These are phyloP conservation scores for Aspergillus fumigatus DNA, from an alignment of 2,329 filamentous ascomycete species.

Conservation along the genomic window DNA sequence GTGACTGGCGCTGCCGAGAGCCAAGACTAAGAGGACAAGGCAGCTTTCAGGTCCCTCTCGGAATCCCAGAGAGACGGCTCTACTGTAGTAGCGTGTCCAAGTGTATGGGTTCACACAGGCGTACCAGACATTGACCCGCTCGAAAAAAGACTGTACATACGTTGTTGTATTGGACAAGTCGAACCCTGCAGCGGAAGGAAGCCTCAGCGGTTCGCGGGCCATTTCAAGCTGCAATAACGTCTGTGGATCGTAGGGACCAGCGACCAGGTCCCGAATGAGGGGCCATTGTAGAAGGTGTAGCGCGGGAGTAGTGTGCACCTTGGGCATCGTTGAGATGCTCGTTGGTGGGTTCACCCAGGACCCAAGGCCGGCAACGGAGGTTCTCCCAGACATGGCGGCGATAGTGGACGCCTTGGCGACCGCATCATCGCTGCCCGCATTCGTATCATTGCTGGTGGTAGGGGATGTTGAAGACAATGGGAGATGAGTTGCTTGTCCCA, in stretches of 20 bases:
- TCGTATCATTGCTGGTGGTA: conserved; percentile 60
- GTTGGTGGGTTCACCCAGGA: conserved; percentile 61
- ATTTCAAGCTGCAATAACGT: conserved; percentile 79
- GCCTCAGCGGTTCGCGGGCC: conserved; percentile 67
- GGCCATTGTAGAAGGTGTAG: conserved; percentile 70
- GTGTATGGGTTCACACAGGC: conserved; percentile 79
- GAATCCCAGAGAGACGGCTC: conserved; percentile 70
- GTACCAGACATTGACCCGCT: conserved; percentile 79
- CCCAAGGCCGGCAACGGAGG: conserved; percentile 63
- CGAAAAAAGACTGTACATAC: conserved; percentile 76
- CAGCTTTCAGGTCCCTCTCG: conserved; percentile 77
- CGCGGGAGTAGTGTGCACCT: conserved; percentile 72
- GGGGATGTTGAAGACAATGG: conserved; percentile 58
- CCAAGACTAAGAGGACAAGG: conserved; percentile 72
- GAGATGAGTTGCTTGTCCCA: conserved; percentile 25
- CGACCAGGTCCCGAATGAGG: conserved; percentile 69
- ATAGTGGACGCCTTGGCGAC: conserved; percentile 34
- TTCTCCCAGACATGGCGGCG: conserved; percentile 22
- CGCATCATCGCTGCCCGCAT: conserved; percentile 54
- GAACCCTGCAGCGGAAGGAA: conserved; percentile 56
- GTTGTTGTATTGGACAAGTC: conserved; percentile 69
- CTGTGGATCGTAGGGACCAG: conserved; percentile 72
- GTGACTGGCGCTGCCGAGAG: conserved; percentile 71
- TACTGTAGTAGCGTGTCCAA: conserved; percentile 71
- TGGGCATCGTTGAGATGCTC: conserved; percentile 83